phyloP scores from a whole-genome alignment of 257 asterid genomes.

The Primulina huaijiensis region DNA sequence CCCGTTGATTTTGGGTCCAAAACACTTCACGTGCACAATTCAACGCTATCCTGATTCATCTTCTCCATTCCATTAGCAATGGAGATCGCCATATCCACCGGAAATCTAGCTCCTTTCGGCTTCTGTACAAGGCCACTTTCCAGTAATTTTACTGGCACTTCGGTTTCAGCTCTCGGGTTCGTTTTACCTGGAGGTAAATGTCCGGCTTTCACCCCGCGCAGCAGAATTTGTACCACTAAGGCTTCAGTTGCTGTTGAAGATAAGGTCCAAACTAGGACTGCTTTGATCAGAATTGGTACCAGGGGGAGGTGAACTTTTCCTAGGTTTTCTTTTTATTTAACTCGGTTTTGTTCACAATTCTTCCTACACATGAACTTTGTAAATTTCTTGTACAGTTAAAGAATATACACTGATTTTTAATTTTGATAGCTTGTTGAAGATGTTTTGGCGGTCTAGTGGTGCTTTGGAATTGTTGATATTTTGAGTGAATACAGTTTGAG shows the following conservation, averaged over 20 bases:
- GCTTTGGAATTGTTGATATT: neutral
- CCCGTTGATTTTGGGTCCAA: neutral
- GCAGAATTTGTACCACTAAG: slow-evolving; percentile 31
- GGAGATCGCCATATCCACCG: slow-evolving; percentile 46
- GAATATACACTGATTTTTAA: neutral
- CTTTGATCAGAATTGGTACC: slow-evolving; percentile 85
- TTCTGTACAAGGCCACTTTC: slow-evolving; percentile 26
- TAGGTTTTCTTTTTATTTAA: neutral
- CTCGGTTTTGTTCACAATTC: no score
- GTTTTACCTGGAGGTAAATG: slow-evolving; percentile 35
- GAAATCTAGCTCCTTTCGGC: slow-evolving; percentile 37
- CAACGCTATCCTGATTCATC: slow-evolving; percentile 30
- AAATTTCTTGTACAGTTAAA: neutral
- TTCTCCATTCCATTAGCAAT: slow-evolving; percentile 26
- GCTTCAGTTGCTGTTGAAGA: slow-evolving; percentile 72
- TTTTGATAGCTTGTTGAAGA: neutral
- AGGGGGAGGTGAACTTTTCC: slow-evolving; percentile 67
- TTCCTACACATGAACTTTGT: no score
- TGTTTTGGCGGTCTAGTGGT: no score
- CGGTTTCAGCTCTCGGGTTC: slow-evolving; percentile 47
- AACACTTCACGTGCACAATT: neutral
- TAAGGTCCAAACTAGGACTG: slow-evolving; percentile 52
- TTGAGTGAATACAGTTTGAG: neutral
- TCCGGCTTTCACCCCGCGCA: slow-evolving; percentile 28
- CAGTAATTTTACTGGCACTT: slow-evolving; percentile 33